Percentiles rank a stretch among this genome's conserved stretches.
Conservation (phyloP, 129 eudicot species). For the Ambrosia trifida region DNA sequence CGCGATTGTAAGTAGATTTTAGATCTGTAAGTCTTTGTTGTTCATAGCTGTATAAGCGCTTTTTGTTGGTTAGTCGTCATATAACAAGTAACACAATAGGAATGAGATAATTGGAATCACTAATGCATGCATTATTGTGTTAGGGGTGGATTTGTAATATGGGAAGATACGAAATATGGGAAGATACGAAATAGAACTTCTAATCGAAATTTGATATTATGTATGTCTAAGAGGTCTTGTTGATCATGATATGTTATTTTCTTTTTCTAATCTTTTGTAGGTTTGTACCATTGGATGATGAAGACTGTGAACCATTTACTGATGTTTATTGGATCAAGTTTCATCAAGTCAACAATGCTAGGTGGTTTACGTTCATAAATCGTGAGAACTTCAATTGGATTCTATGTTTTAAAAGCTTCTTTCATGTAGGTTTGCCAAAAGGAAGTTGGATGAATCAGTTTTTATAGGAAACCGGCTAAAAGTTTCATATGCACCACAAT, state of each 20-base stretch:
- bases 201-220: neutral
- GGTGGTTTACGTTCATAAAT: no score
- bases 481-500: conserved; percentile 83
- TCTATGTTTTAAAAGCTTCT: conserved; percentile 5
- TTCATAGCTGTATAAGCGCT: no score
- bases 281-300: conserved; percentile 93
- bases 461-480: conserved; percentile 76
- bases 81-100: no score
- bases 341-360: conserved; percentile 69
- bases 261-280: conserved; percentile 37
- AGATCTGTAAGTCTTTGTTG: no score
- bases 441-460: conserved; percentile 87
- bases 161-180: no score
- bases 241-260: neutral
- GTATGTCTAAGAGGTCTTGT: neutral
- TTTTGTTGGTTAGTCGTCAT: no score
- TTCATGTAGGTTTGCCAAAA: conserved; percentile 79
- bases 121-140: no score
- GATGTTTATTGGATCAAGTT: conserved; percentile 97
- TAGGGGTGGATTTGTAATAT: no score
- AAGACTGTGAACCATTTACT: conserved; percentile 86
- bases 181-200: no score
- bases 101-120: no score
- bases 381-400: no score
- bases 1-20: no score